Base-by-base conservation (phyloP, 495 filamentous ascomycete genomes). In the Aspergillus affinis region DNA sequence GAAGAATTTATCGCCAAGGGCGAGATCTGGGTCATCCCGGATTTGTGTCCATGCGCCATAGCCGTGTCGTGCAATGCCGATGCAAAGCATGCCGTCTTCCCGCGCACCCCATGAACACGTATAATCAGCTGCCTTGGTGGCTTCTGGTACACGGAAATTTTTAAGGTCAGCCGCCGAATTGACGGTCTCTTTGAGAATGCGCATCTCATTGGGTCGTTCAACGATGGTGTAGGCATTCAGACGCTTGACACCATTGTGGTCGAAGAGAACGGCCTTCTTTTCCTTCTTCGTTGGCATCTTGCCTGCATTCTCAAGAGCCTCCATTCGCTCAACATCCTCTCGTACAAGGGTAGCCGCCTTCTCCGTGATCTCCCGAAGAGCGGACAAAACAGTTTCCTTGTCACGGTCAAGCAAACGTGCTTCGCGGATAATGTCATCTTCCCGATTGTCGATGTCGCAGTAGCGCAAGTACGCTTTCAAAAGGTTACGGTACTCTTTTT, bases 41-140 rank as follows among this genome's bases (percentile, higher is more conserved):
- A 99, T 98, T 60, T 89, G 84, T 4, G 84, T 81, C 94, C 94
- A 99, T 18, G 92, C 91, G 55, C 94, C 94, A 70, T 95, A 97
- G 2, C 94, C 94, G 69, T 98, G 93, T 46, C 89, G 84, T 58
- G 88, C 86, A 63, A 99, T 96, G 54, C 94, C 94, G 29, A 97
- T 85, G 57, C 92, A 90, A 48, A 99, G 86, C 94, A 99, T 99
- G 32, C 90, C 94, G 68, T 99, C 94, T 75, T 99, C 95, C 49
- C 87, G 84, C 4, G 92, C 83, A 53, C 91, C 92, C 94, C 94
- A 99, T 29, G 87, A 77, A 65, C 91, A 96, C 45, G 86, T 87
- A 69, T 97, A 99, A 36, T 83, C 82, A 3, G 93, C 90, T 13
- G 89, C 81, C 66, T 98, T 99, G 0, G 88, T 89, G 3, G 94